Evolutionary conservation across 2,329 filamentous ascomycete genomes (phyloP).

Genomic region (Penicillium griseofulvum): DNA sequence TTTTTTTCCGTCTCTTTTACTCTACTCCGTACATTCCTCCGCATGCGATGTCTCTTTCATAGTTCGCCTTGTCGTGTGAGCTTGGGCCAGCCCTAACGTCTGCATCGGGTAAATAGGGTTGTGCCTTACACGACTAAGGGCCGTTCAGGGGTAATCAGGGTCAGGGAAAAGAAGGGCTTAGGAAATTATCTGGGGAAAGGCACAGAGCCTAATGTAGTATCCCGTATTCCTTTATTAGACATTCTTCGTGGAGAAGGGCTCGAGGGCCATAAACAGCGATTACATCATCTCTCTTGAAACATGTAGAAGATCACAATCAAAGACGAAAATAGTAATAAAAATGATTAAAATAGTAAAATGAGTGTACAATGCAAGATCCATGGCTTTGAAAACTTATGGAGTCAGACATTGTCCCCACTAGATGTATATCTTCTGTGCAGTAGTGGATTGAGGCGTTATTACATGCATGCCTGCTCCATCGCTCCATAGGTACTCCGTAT

Average conservation of each 20-base stretch:
- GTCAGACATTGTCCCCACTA: not conserved
- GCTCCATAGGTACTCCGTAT: no score
- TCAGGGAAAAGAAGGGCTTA: not conserved
- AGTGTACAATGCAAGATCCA: not conserved
- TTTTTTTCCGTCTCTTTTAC: not conserved
- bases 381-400: not conserved
- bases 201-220: not conserved
- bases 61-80: slow-evolving; percentile 18
- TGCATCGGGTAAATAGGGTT: slow-evolving; percentile 25
- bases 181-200: slow-evolving; percentile 7
- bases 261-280: slow-evolving; percentile 2
- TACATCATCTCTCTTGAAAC: slow-evolving; percentile 8
- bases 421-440: not conserved
- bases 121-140: slow-evolving; percentile 5
- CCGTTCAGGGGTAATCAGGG: slow-evolving; percentile 4
- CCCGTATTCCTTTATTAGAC: not conserved
- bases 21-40: slow-evolving; percentile 3
- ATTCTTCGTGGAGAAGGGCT: not conserved
- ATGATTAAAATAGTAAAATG: not conserved
- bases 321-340: not conserved
- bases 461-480: not conserved
- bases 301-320: not conserved
- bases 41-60: slow-evolving; percentile 9
- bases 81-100: slow-evolving; percentile 22
- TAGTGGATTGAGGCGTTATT: not conserved